Base-by-base conservation (phyloP, 108 stramenopile genomes). In the Nitzschia sp. region DNA sequence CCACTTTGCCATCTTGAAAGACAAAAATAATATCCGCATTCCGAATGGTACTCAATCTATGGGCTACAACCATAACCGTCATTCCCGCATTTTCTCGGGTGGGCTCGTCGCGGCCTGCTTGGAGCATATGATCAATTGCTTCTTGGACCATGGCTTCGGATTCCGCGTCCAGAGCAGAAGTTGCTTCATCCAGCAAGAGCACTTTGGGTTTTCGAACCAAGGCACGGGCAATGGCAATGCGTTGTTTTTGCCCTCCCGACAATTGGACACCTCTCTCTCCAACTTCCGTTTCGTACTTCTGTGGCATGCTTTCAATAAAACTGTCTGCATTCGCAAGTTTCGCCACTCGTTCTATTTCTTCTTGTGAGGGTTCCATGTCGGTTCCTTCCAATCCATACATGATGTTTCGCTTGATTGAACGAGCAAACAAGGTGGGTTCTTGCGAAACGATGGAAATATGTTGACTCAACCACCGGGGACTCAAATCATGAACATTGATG, bases 21-120 rank as follows among this genome's bases (percentile, higher is more conserved):
- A 98, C 95, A 57, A 88, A 91, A 44, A 98, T 97, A 12, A 78
- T 85, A 80, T 97, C 95, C 10, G 92, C 91, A 64, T 85, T 86
- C 39, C 81, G 71, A 53, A 98, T 84, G 10, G 98, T 97, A 17
- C 72, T 73, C 22, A 98, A 73, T 24, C 97, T 80, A 79, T 98
- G 97, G 0, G 97, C 97, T 26, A 97, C 95, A 43, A 97, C 89
- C 34, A 98, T 21, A 0, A 90, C 90, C 19, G 96, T 97, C 53
- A 90, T 86, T 34, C 29, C 29, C 46, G 46, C 46, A 44, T 71
- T 71, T 60, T 59, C 22, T 22, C 50, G 54, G 38, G 59, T 69
- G 41, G 71, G 39, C 7, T 39, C 41, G 7, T 51, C 85, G 43
- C 70, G 60, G 26, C 56, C 43, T 15, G 69, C 39, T 72, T 76